phyloP scores from a whole-genome alignment of 2,329 filamentous ascomycete genomes.

The Colletotrichum tabaci region DNA sequence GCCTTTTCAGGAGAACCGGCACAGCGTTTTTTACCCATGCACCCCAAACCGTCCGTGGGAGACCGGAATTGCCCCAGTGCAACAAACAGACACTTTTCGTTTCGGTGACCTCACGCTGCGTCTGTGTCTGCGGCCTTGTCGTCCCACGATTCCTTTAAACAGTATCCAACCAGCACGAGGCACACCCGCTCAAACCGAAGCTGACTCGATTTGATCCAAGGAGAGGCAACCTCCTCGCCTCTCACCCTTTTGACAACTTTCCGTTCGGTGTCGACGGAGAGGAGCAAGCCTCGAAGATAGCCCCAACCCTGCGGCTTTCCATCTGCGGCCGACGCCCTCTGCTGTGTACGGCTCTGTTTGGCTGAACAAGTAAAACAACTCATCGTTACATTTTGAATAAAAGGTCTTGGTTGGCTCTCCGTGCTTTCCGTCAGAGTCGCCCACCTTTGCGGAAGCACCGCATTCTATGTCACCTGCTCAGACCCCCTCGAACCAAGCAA shows the following conservation, averaged over 20 bases:
- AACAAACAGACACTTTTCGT: not conserved
- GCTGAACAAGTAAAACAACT: not conserved
- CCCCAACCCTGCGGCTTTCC: not conserved
- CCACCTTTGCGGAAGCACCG: not conserved
- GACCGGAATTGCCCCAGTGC: not conserved
- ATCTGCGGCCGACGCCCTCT: not conserved
- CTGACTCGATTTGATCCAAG: not conserved
- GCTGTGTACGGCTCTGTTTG: not conserved
- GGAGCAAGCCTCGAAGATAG: not conserved
- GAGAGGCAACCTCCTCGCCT: not conserved
- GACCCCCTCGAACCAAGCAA: not conserved
- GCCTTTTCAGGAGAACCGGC: not conserved
- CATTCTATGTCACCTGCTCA: not conserved
- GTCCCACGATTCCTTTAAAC: constrained; percentile 12
- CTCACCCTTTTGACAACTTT: not conserved
- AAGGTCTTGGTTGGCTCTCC: not conserved
- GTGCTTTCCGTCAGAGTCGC: not conserved
- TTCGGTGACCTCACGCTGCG: constrained; percentile 10
- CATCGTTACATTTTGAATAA: not conserved
- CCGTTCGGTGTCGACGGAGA: not conserved
- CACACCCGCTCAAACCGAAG: constrained; percentile 3
- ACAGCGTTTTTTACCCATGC: not conserved
- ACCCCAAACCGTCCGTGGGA: not conserved
- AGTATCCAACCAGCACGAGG: not conserved
- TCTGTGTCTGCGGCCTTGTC: constrained; percentile 4